These are phyloP conservation scores for Meyerozyma elateridarum DNA, from an alignment of 1,139 yeast species.

Conservation along the genomic window DNA sequence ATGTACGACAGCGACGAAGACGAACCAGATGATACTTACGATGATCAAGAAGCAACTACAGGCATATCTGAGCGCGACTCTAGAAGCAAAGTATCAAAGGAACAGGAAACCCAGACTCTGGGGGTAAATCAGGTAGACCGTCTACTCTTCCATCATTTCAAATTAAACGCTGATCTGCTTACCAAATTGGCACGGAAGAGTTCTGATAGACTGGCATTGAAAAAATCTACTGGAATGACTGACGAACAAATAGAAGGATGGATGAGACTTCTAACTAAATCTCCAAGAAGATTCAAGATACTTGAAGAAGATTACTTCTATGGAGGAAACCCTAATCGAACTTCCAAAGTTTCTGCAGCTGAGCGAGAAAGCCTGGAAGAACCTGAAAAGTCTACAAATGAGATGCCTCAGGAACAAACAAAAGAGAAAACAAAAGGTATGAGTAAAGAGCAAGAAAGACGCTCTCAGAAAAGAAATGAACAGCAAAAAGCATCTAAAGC, in stretches of 20 bases:
- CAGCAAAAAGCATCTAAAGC: constrained; percentile 53
- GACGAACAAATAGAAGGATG: constrained; percentile 94
- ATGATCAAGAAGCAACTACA: constrained; percentile 56
- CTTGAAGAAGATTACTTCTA: constrained; percentile 62
- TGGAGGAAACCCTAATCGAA: constrained; percentile 29
- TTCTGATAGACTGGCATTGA: constrained; percentile 47
- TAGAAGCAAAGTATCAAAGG: constrained; percentile 12
- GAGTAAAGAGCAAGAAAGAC: constrained; percentile 21
- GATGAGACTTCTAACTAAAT: constrained; percentile 69
- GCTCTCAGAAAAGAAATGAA: constrained; percentile 40
- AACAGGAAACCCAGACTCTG: constrained; percentile 13
- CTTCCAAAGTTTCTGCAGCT: constrained; percentile 10
- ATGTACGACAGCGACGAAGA: constrained; percentile 72
- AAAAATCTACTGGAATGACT: constrained; percentile 57
- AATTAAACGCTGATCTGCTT: constrained; percentile 42
- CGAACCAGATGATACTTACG: constrained; percentile 83
- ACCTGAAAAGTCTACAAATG: constrained; percentile 2
- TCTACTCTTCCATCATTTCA: constrained; percentile 53
- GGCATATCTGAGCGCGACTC: constrained; percentile 16
- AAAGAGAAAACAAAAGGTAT: constrained; percentile 7
- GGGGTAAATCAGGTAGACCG: constrained; percentile 36
- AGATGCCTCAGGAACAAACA: constrained; percentile 6
- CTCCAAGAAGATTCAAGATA: constrained; percentile 55
- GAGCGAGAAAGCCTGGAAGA: constrained; percentile 2
- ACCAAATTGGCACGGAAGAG: constrained; percentile 48